phyloP scores from a whole-genome alignment of 164 flowering plant species.

The Dillenia suffruticosa region DNA sequence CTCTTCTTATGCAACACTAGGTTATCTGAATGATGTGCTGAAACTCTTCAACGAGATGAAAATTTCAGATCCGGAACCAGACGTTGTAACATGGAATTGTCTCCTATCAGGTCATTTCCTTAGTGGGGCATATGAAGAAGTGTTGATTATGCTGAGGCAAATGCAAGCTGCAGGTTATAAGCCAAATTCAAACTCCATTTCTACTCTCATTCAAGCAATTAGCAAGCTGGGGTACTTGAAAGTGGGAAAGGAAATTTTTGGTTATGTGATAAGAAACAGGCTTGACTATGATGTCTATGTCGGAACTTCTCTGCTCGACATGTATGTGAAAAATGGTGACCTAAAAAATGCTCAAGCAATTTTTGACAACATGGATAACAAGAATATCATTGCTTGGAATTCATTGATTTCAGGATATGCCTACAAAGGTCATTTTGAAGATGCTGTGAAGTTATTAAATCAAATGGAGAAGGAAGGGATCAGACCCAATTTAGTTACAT shows the following conservation, averaged over 20 bases:
- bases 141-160: slow-evolving; percentile 28
- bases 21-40: slow-evolving; percentile 47
- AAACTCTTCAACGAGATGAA: slow-evolving; percentile 38
- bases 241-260: slow-evolving; percentile 54
- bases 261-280: slow-evolving; percentile 45
- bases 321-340: slow-evolving; percentile 56
- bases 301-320: slow-evolving; percentile 54
- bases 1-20: slow-evolving; percentile 47
- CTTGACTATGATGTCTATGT: slow-evolving; percentile 47
- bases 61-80: slow-evolving; percentile 32
- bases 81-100: slow-evolving; percentile 62
- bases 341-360: slow-evolving; percentile 32
- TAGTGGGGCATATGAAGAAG: slow-evolving; percentile 32
- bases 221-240: slow-evolving; percentile 27
- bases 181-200: slow-evolving; percentile 49
- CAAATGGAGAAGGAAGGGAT: slow-evolving; percentile 49
- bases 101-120: slow-evolving; percentile 51
- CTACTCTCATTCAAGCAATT: slow-evolving; percentile 51
- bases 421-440: slow-evolving; percentile 37
- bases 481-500: slow-evolving; percentile 54
- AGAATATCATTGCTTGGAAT: slow-evolving; percentile 60
- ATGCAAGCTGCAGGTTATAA: slow-evolving; percentile 40
- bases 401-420: slow-evolving; percentile 54
- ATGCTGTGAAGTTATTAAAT: slow-evolving; percentile 31
- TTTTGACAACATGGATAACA: slow-evolving; percentile 36